Evolutionary conservation across 352 stramenopile species (phyloP).

Genomic region (Pythium chondricola): DNA sequence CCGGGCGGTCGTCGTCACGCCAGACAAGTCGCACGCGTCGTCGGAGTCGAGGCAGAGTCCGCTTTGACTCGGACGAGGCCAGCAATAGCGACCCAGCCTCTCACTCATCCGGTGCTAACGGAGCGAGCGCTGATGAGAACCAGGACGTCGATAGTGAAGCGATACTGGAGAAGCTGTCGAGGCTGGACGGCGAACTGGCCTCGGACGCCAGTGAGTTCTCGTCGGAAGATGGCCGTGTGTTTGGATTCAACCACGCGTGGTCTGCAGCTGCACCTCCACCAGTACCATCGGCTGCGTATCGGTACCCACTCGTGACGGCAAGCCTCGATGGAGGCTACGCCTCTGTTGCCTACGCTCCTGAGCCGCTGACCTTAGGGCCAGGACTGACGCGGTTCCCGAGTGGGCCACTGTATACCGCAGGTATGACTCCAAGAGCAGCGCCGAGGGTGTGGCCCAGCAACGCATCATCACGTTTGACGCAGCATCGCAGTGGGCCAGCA

Average conservation of each 20-base stretch:
- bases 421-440: constrained; percentile 1
- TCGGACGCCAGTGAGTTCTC: constrained; percentile 24
- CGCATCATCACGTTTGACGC: too few relatives aligned
- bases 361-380: constrained; percentile 1
- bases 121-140: too few relatives aligned
- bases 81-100: neutral
- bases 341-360: neutral
- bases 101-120: too few relatives aligned
- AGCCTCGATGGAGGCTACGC: neutral
- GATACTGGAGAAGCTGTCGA: constrained; percentile 15
- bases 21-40: neutral
- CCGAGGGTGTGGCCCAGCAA: constrained; percentile 4
- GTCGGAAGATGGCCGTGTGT: constrained; percentile 5
- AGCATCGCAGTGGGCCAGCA: neutral
- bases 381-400: too few relatives aligned
- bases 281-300: neutral
- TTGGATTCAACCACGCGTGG: neutral
- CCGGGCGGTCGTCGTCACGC: neutral
- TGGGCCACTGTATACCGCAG: constrained; percentile 6
- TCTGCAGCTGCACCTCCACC: neutral
- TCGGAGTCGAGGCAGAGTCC: neutral
- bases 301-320: constrained; percentile 7
- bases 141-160: constrained; percentile 2
- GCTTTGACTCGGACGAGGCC: constrained; percentile 3
- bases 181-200: constrained; percentile 18